A percentile compares a stretch with the other conserved stretches of the same genome.
Evolutionary conservation across 2,329 filamentous ascomycete species (phyloP).

Genomic region (Zalaria obscura): DNA sequence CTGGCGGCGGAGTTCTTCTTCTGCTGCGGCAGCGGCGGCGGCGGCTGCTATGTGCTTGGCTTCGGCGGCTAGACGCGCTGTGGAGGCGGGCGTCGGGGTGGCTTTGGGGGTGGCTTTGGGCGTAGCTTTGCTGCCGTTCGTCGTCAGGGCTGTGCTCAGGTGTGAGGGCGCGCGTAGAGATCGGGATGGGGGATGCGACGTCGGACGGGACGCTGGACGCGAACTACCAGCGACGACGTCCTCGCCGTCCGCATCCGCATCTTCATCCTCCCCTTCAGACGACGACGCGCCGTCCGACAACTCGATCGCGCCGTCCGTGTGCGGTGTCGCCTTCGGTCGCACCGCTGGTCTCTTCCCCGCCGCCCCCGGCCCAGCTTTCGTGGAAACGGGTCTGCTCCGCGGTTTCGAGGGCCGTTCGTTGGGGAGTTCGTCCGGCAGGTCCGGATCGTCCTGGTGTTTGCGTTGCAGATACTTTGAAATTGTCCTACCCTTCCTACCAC

Average conservation of each 20-base stretch:
- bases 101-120: background rate
- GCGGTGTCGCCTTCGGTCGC: background rate
- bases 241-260: background rate
- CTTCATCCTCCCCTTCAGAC: background rate
- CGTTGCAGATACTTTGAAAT: slow-evolving; percentile 27
- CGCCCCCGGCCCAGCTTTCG: slow-evolving; percentile 16
- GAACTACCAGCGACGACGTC: background rate
- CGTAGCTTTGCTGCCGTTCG: background rate
- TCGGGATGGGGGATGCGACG: background rate
- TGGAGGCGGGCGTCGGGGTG: background rate
- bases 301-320: background rate
- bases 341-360: slow-evolving; percentile 7
- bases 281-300: background rate
- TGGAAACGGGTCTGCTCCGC: slow-evolving; percentile 15
- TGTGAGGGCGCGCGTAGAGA: background rate
- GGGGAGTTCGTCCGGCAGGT: slow-evolving; percentile 28
- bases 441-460: slow-evolving; percentile 23
- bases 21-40: slow-evolving; percentile 1
- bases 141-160: background rate
- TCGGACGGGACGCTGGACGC: background rate
- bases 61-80: background rate
- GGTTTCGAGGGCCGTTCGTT: slow-evolving; percentile 3
- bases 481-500: slow-evolving; percentile 10
- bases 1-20: background rate
- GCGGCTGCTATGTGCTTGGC: background rate